Evolutionary conservation across 345 rosid species (phyloP).

Genomic region (Linum tenue): DNA sequence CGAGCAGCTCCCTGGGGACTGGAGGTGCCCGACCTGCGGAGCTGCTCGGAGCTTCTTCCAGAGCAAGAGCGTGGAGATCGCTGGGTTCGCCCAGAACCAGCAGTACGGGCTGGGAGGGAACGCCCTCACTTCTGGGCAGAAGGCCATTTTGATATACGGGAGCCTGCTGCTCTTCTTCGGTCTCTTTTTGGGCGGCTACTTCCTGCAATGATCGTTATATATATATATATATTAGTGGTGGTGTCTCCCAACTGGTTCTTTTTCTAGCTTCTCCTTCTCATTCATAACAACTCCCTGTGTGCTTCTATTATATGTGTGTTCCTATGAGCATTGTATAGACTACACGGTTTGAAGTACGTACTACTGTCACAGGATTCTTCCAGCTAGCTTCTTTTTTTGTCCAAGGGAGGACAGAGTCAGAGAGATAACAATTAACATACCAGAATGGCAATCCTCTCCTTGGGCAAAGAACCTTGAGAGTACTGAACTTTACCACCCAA

Average conservation of each 20-base stretch:
- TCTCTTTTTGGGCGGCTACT: conserved; percentile 74
- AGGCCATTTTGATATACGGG: conserved; percentile 75
- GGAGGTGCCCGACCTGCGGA: conserved; percentile 96
- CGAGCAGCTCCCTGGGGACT: conserved; percentile 70
- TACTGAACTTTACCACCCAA: no score
- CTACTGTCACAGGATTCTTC: not conserved
- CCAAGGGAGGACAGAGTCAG: no score
- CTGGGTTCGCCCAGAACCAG: conserved; percentile 95
- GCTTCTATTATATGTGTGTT: not conserved
- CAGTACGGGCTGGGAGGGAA: conserved; percentile 85
- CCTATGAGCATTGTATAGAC: not conserved
- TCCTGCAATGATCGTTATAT: conserved; percentile 38
- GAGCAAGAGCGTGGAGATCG: conserved; percentile 93
- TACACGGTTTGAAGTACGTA: not conserved
- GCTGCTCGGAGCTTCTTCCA: conserved; percentile 74
- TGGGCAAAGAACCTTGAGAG: no score
- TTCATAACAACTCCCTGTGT: not conserved
- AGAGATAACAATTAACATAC: no score
- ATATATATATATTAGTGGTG: not conserved
- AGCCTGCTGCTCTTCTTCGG: conserved; percentile 52
- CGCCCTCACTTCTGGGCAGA: conserved; percentile 82
- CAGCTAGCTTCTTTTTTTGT: not conserved
- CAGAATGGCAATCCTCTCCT: no score
- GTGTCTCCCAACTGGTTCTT: not conserved
- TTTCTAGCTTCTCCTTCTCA: not conserved